Conservation (phyloP, 2,329 filamentous ascomycete genomes). For the Aspergillus aculeatinus region DNA sequence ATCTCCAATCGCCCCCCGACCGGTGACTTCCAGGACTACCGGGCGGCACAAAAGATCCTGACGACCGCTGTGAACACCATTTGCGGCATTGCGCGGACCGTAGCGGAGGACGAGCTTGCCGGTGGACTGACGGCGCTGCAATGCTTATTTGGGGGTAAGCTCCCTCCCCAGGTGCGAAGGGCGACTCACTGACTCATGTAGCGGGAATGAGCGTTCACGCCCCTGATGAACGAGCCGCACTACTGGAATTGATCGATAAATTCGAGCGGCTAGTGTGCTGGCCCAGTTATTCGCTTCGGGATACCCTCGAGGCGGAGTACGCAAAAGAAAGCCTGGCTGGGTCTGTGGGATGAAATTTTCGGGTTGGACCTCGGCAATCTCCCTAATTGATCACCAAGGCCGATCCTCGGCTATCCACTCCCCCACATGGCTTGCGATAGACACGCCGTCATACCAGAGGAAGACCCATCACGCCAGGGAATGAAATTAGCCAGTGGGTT, state of each 20-base stretch:
- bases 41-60: slow-evolving; percentile 23
- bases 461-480: not conserved
- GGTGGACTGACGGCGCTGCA: slow-evolving; percentile 25
- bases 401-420: not conserved
- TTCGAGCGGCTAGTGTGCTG: slow-evolving; percentile 24
- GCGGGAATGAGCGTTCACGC: slow-evolving; percentile 27
- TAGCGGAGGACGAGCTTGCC: slow-evolving; percentile 20
- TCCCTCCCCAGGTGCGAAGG: not conserved
- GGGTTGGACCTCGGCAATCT: not conserved
- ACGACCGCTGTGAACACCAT: slow-evolving; percentile 25
- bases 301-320: slow-evolving; percentile 27
- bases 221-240: slow-evolving; percentile 22
- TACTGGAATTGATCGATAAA: slow-evolving; percentile 24
- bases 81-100: slow-evolving; percentile 27
- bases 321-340: slow-evolving; percentile 22
- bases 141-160: slow-evolving; percentile 28
- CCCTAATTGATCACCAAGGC: not conserved
- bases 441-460: not conserved
- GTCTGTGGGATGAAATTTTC: slow-evolving; percentile 6
- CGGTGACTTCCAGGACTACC: slow-evolving; percentile 51
- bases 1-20: slow-evolving; percentile 53
- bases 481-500: not conserved
- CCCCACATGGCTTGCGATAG: not conserved
- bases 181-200: slow-evolving; percentile 5
- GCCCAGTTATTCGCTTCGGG: slow-evolving; percentile 23